Evolutionary conservation across 2,329 filamentous ascomycete species (phyloP).

Genomic region (Teratosphaeria epicoccoides): DNA sequence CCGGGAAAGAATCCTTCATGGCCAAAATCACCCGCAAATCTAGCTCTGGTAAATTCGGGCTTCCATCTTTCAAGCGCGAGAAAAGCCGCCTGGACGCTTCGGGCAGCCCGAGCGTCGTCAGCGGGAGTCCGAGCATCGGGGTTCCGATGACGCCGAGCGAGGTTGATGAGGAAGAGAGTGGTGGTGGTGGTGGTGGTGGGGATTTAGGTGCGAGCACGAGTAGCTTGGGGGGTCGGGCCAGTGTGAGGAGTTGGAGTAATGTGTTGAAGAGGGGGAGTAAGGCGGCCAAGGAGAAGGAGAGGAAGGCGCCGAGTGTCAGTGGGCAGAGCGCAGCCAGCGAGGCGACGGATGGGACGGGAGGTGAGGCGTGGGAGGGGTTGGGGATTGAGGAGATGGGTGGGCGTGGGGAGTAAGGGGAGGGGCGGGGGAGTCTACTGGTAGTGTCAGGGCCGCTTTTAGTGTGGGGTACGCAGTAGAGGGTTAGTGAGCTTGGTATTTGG

Average conservation of each 20-base stretch:
- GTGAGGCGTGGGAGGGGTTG: slow-evolving; percentile 1
- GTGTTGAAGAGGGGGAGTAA: slow-evolving; percentile 33
- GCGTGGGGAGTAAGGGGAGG: no score
- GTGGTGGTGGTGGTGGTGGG: slow-evolving; percentile 29
- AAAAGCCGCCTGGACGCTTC: slow-evolving; percentile 24
- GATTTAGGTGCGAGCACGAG: slow-evolving; percentile 21
- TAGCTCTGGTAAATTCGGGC: slow-evolving; percentile 33
- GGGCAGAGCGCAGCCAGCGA: slow-evolving; percentile 33
- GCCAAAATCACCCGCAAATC: slow-evolving; percentile 40
- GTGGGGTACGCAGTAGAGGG: no score
- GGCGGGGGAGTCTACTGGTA: no score
- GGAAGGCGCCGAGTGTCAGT: slow-evolving; percentile 34
- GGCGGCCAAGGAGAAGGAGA: slow-evolving; percentile 14
- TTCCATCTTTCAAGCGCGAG: slow-evolving; percentile 28
- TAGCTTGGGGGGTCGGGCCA: slow-evolving; percentile 25
- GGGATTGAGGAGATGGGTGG: neutral
- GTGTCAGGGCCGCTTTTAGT: no score
- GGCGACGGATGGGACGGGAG: slow-evolving; percentile 12
- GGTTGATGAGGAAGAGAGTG: slow-evolving; percentile 25
- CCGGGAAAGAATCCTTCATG: slow-evolving; percentile 39
- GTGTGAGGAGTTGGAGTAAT: slow-evolving; percentile 34
- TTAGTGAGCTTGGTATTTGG: no score
- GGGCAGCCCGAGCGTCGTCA: neutral
- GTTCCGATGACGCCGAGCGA: neutral
- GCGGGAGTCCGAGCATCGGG: neutral